Evolutionary conservation across 306 rosid genomes (phyloP), one percentile per base, ranked within the genome.

Genomic region (Gastrolobium villosum): DNA sequence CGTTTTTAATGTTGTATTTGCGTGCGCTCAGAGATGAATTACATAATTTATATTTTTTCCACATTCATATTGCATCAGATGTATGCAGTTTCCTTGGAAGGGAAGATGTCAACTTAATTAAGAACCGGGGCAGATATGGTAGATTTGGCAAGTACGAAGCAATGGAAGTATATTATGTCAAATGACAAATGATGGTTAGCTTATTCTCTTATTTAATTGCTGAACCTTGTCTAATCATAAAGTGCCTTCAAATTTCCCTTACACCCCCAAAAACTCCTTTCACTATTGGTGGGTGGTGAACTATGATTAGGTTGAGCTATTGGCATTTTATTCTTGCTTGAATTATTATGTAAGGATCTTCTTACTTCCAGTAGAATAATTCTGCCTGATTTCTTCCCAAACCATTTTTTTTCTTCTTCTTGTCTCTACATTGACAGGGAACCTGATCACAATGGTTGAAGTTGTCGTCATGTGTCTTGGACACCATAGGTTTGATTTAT

Each of bases 301-400:
- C 36, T 39, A 36, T 39, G 40, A 46, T 13, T 65, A 7, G 15
- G 26, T 53, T 65, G 48, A 49, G 35, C 14, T 59, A 76, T 55
- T 52, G 26, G 8, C 48, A 41, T 39, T 52, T 79, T 63, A 5
- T 71, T 63, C 61, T 79, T 79, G 74, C 72, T 43, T 52, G 61
- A 28, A 56, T 44, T 43, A 65, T 45, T 5, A 37, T 60, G 10
- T 36, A 32, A 10, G 32, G 13, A 64, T 79, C 41, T 80, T 52
- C 43, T 54, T n/a, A 11, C 52, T 45, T 7, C 44, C 5, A 7
- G 41, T 56, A 65, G 39, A 65, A 74, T 39, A 45, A 56, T 46
- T 41, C 59, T 1, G 41, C 8, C 10, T 57, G 44, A n/a, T 46
- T 55, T 30, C 4, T 74, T 4, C 31, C 65, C 67, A 53, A 39